Evolutionary conservation across 352 stramenopile genomes (phyloP).

Genomic region (Globisporangium barbulae): DNA sequence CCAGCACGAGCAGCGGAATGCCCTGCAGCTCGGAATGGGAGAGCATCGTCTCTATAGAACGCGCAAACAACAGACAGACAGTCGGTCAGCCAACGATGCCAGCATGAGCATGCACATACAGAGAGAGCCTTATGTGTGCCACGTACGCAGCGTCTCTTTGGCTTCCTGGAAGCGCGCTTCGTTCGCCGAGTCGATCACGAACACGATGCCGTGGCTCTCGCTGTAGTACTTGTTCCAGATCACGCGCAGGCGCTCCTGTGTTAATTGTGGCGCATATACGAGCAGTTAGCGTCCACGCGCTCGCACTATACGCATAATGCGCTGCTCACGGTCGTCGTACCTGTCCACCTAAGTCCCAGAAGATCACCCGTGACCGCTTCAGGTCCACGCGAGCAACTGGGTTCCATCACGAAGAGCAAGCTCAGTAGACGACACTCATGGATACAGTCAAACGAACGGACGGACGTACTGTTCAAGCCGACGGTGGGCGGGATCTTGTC

Average conservation of each 20-base stretch:
- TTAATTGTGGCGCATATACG: neutral
- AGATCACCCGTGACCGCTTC: slow-evolving; percentile 82
- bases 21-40: slow-evolving; percentile 70
- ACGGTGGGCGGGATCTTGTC: slow-evolving; percentile 91
- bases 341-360: slow-evolving; percentile 92
- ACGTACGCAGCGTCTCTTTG: slow-evolving; percentile 76
- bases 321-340: slow-evolving; percentile 19
- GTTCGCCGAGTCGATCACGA: slow-evolving; percentile 89
- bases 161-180: slow-evolving; percentile 85
- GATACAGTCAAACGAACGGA: neutral
- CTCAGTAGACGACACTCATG: no score
- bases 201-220: slow-evolving; percentile 90
- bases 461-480: slow-evolving; percentile 80
- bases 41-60: slow-evolving; percentile 65
- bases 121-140: neutral
- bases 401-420: neutral
- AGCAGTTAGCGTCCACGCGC: neutral
- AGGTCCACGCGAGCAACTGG: slow-evolving; percentile 82
- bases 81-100: neutral
- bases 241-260: slow-evolving; percentile 75
- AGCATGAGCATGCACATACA: neutral
- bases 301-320: neutral
- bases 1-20: slow-evolving; percentile 86
- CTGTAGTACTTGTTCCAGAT: slow-evolving; percentile 95
- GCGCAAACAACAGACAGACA: neutral